phyloP scores from a whole-genome alignment of 2,329 filamentous ascomycete genomes.

The Chalara sp. region DNA sequence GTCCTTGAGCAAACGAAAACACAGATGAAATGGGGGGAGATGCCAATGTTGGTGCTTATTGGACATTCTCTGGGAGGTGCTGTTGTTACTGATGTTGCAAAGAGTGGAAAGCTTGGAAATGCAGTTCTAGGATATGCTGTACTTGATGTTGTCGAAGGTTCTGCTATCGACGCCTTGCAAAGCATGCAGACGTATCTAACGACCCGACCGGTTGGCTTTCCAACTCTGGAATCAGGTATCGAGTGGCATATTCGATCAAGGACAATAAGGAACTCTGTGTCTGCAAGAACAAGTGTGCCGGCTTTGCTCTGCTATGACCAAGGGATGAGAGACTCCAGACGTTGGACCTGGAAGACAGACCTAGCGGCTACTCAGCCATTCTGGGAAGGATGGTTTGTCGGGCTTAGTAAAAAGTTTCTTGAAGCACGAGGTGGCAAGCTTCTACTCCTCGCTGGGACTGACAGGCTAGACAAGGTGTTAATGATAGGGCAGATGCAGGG shows the following conservation, averaged over 20 bases:
- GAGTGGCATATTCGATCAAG: constrained; percentile 91
- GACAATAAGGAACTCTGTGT: constrained; percentile 75
- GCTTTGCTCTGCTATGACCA: constrained; percentile 56
- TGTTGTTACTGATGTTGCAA: constrained; percentile 78
- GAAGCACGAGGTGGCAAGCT: constrained; percentile 76
- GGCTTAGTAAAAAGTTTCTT: constrained; percentile 83
- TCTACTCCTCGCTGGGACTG: constrained; percentile 79
- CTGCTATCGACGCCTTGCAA: constrained; percentile 87
- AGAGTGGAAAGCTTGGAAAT: constrained; percentile 54
- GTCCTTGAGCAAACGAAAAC: constrained; percentile 61
- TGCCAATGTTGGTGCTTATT: constrained; percentile 75
- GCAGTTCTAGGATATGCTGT: constrained; percentile 80
- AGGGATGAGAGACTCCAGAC: constrained; percentile 18
- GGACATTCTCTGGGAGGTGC: constrained; percentile 92
- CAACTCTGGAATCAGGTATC: constrained; percentile 71
- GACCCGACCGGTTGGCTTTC: constrained; percentile 71
- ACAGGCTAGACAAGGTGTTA: constrained; percentile 82
- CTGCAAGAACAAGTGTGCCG: constrained; percentile 84
- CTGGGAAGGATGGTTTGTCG: constrained; percentile 91
- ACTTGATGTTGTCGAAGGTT: constrained; percentile 92
- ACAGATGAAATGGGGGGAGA: constrained; percentile 63
- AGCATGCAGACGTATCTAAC: constrained; percentile 92
- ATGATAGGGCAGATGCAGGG: constrained; percentile 98
- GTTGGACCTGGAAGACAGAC: constrained; percentile 81
- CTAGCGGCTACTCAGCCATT: constrained; percentile 77